Percentiles rank a stretch among this genome's conserved stretches.
Evolutionary conservation across 495 filamentous ascomycete genomes (phyloP).

Genomic region (Hypoxylon cercidicola): DNA sequence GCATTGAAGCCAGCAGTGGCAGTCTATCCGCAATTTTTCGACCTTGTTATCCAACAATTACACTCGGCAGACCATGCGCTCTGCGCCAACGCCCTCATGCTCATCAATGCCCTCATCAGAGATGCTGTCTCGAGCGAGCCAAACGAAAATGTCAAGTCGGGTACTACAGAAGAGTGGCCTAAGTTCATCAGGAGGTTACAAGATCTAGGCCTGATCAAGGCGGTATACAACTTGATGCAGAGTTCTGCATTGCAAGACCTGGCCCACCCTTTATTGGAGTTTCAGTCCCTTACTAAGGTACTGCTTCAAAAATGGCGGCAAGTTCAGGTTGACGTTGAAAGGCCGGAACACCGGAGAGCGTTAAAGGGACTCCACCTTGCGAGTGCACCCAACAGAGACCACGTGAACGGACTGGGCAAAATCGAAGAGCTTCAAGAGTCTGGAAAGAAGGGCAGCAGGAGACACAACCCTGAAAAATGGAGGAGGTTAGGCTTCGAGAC

Average conservation of each 20-base stretch:
- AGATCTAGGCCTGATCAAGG: constrained; percentile 91
- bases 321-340: constrained; percentile 82
- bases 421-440: constrained; percentile 48
- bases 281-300: constrained; percentile 91
- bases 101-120: constrained; percentile 94
- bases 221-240: constrained; percentile 91
- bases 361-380: constrained; percentile 85
- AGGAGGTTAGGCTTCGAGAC: constrained; percentile 90
- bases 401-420: constrained; percentile 48
- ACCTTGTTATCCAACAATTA: constrained; percentile 88
- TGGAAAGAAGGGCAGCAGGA: constrained; percentile 65
- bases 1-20: constrained; percentile 93
- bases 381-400: constrained; percentile 73
- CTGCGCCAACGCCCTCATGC: constrained; percentile 92
- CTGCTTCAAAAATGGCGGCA: constrained; percentile 91
- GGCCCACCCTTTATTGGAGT: constrained; percentile 91
- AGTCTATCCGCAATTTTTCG: constrained; percentile 90
- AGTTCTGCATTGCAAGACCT: constrained; percentile 93
- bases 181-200: constrained; percentile 93
- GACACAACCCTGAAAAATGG: constrained; percentile 94
- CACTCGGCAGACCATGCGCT: constrained; percentile 95
- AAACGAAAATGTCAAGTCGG: constrained; percentile 43
- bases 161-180: constrained; percentile 81
- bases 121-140: constrained; percentile 86
- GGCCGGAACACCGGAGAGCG: constrained; percentile 87